Percentiles rank a stretch among this genome's conserved stretches.
Evolutionary conservation across 2,329 filamentous ascomycete genomes (phyloP).

Genomic region (Kalmusia sp.): DNA sequence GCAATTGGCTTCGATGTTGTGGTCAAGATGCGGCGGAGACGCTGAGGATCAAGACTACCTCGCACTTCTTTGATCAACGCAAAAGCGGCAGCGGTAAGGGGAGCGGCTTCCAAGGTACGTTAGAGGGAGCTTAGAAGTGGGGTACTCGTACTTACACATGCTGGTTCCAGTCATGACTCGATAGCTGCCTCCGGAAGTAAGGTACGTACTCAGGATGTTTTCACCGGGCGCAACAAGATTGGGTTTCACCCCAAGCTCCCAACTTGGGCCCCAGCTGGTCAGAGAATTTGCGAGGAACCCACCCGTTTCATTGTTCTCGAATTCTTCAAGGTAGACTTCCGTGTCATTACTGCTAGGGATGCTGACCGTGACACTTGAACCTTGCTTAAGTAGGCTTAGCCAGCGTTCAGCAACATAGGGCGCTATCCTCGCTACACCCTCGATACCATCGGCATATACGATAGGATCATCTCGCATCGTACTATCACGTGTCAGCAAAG

Average conservation of each 20-base stretch:
- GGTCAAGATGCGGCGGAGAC: constrained; percentile 19
- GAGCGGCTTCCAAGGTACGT: constrained; percentile 14
- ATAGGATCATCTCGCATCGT: constrained; percentile 23
- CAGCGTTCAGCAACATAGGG: constrained; percentile 19
- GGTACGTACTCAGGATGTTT: constrained; percentile 65
- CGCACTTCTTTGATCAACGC: constrained; percentile 23
- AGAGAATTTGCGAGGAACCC: constrained; percentile 14
- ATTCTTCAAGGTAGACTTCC: constrained; percentile 15
- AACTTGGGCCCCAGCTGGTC: constrained; percentile 67
- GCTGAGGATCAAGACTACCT: constrained; percentile 22
- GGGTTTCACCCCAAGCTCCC: constrained; percentile 64
- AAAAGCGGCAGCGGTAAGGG: constrained; percentile 23
- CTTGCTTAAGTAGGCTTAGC: constrained; percentile 20
- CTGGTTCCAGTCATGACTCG: constrained; percentile 63
- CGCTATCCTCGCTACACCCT: constrained; percentile 13
- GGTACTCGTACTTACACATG: constrained; percentile 51
- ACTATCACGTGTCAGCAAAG: constrained; percentile 2
- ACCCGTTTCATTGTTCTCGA: constrained; percentile 20
- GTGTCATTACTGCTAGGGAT: constrained; percentile 17
- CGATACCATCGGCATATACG: constrained; percentile 22
- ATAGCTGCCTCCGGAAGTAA: constrained; percentile 55
- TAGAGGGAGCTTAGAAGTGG: background rate
- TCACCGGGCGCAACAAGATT: constrained; percentile 64
- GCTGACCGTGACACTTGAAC: constrained; percentile 17
- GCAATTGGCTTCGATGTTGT: constrained; percentile 23